Evolutionary conservation across 352 stramenopile species (phyloP), one percentile per base, ranked within the genome.

Genomic region (Phytophthora pseudosyringae): DNA sequence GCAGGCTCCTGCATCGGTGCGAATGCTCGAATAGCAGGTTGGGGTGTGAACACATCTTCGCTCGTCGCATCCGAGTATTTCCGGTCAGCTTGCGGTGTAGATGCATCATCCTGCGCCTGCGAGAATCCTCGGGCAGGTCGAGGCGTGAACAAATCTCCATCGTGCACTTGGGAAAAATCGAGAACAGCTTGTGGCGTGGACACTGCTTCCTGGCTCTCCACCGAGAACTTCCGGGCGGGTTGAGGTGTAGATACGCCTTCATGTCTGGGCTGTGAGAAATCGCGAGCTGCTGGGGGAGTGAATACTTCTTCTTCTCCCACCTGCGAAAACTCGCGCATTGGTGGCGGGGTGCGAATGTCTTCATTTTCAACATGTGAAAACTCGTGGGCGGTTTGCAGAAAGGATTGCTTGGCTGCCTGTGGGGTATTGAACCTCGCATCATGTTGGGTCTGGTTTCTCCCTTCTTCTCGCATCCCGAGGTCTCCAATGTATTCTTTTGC

Each of bases 161-260:
- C 31, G 15, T 38, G 40, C 26, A 45, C 41, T 16, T 53, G 38
- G 3, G 16, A 58, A 28, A 51, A 38, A 3, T 69, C 36, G 13
- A 12, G 32, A 9, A 15, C 26, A 63, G 29, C 39, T 44, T 18
- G 50, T 41, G 57, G 18, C 2, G 40, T 46, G 4, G 28, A 55
- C 8, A 38, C 12, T 49, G 47, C 36, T 38, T 62, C 60, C 3
- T 70, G 32, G 5, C 45, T 43, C 11, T 59, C 16, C 21, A 18
- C 1, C 9, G 62, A 50, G 39, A 64, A 33, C 18, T 51, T 40
- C n/a, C 28, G 35, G 10, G 8, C 18, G 29, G 28, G 28, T 38
- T 56, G n/a, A 11, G 39, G 41, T 53, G 46, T 50, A 2, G 33
- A 13, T 45, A 31, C 13, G 13, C 10, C 13, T 45, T 68, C 46